Percentiles rank a stretch among this genome's conserved stretches.
These are phyloP conservation scores for Exophiala spinifera DNA, from an alignment of 2,329 filamentous ascomycete species.

Conservation along the genomic window DNA sequence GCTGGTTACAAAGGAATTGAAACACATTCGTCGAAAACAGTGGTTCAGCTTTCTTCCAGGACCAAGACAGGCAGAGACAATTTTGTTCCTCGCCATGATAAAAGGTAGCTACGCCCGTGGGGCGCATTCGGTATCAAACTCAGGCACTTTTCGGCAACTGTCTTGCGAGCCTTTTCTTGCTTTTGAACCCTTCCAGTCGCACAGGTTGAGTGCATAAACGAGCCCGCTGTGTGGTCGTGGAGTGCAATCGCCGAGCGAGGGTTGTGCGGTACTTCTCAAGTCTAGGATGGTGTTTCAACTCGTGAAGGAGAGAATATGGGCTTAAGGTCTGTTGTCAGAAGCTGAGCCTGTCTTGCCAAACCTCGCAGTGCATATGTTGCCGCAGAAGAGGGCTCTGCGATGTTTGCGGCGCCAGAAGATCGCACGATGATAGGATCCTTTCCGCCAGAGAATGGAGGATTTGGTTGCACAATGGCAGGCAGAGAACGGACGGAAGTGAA, in stretches of 20 bases:
- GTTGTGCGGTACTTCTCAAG: constrained; percentile 46
- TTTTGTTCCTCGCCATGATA: constrained; percentile 15
- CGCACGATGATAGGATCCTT: constrained; percentile 32
- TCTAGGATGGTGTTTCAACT: constrained; percentile 44
- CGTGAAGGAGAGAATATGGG: constrained; percentile 33
- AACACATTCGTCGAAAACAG: no score
- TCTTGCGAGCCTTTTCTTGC: constrained; percentile 47
- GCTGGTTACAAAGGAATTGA: no score
- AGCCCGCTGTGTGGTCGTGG: constrained; percentile 31
- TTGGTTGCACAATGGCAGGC: constrained; percentile 31
- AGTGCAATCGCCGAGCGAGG: constrained; percentile 43
- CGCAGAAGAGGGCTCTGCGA: constrained; percentile 42
- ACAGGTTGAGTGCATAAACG: constrained; percentile 36
- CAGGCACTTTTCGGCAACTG: constrained; percentile 44
- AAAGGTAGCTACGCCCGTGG: constrained; percentile 27
- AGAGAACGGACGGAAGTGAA: constrained; percentile 18
- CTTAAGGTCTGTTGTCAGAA: constrained; percentile 42
- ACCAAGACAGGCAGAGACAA: no score
- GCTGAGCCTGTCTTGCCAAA: constrained; percentile 31
- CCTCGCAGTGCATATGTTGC: constrained; percentile 43
- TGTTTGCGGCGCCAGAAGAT: constrained; percentile 40
- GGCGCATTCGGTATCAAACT: constrained; percentile 19
- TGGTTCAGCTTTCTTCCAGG: no score
- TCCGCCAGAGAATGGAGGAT: constrained; percentile 27
- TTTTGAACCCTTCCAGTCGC: constrained; percentile 39